Evolutionary conservation across 305 asterid species (phyloP).

Genomic region (Fraxinus baroniana): DNA sequence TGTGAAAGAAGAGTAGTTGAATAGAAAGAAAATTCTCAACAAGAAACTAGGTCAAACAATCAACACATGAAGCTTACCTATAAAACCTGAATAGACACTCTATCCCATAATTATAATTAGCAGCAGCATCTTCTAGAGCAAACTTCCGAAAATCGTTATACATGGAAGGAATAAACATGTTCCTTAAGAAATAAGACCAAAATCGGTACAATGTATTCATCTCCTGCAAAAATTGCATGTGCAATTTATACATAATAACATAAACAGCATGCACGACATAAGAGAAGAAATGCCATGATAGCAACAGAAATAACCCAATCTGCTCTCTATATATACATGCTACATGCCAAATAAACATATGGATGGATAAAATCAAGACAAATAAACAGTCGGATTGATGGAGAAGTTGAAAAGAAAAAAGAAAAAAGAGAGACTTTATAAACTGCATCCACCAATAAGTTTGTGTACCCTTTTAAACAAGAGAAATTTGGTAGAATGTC

Average conservation of each 20-base stretch:
- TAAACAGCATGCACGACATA: background rate
- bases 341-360: slow-evolving; percentile 8
- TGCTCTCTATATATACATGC: background rate
- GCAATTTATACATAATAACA: background rate
- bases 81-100: slow-evolving; percentile 86
- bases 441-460: background rate
- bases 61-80: slow-evolving; percentile 45
- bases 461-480: background rate
- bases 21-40: slow-evolving; percentile 7
- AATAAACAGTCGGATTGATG: slow-evolving; percentile 7
- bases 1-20: background rate
- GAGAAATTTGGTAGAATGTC: background rate
- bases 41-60: background rate
- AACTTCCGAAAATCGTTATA: slow-evolving; percentile 68
- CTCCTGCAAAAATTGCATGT: slow-evolving; percentile 60
- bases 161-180: slow-evolving; percentile 70
- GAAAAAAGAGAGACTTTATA: background rate
- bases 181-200: slow-evolving; percentile 82
- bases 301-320: background rate
- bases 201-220: slow-evolving; percentile 88
- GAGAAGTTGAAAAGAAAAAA: background rate
- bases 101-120: slow-evolving; percentile 71
- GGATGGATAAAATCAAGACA: background rate
- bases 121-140: slow-evolving; percentile 87
- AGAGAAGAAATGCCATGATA: background rate